Evolutionary conservation across 75 land plant genomes (phyloP), one percentile per base, ranked within the genome.

Genomic region (Cunninghamia lanceolata): DNA sequence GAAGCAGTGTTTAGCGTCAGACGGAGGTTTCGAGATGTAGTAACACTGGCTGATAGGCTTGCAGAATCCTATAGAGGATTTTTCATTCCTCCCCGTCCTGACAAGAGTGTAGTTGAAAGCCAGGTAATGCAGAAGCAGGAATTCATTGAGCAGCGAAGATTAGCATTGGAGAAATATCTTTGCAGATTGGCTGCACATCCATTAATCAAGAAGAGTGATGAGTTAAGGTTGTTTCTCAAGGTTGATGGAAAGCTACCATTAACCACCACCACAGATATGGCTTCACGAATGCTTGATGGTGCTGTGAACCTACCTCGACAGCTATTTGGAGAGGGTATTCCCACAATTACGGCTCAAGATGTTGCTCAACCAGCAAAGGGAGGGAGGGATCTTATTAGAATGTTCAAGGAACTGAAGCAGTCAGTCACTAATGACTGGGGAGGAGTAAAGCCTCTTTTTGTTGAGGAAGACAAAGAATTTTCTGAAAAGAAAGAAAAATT

Each of bases 381-480:
- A 28, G 99, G 99, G 9, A 88, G 93, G 85, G 96, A 96, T 87
- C 85, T 94, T 76, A 74, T 97, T 47, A 92, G 96, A 85, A 83
- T 96, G 45, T 96, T 97, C 76, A 98, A 91, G 89, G 99, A 98
- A 88, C 87, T 98, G 88, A 96, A 88, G 89, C 97, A 98, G 86
- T 96, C 99, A 3, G 97, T 98, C n/a, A 87, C 91, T 3, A 95
- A 91, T 84, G 97, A 96, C 32, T 98, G 95, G 99, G 96, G 93
- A 56, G 92, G 95, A 14, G 84, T 82, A 11, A 93, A 82, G 84
- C 95, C 96, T 46, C 50, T 91, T 3, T 88, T 93, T 73, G 88
- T 90, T 0, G 97, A 98, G 89, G 99, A 96, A 71, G 99, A 96
- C 84, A 95, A 96, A 84, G 96, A 91, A 50, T 98, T 98, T 76